A percentile compares a stretch with the other conserved stretches of the same genome.
These are phyloP conservation scores for Erysimum pusillum DNA, from an alignment of 441 rosid species.

Conservation along the genomic window DNA sequence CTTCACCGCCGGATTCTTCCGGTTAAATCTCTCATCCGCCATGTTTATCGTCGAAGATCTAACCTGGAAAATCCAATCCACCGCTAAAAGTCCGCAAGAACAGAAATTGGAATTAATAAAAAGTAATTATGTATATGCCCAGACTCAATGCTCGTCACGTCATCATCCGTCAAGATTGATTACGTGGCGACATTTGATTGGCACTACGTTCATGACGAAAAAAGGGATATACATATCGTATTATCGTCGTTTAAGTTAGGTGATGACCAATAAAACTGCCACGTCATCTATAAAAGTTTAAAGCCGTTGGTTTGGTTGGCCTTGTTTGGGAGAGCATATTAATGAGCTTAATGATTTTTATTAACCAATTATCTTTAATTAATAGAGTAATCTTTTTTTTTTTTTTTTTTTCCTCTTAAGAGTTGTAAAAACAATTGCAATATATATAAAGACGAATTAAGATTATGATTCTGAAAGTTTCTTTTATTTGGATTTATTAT, in stretches of 20 bases:
- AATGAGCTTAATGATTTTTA: no score
- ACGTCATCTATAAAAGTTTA: background rate
- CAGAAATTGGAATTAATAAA: background rate
- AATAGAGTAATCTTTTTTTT: no score
- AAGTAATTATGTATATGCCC: no score
- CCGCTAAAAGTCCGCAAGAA: background rate
- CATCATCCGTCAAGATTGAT: background rate
- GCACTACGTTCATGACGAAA: background rate
- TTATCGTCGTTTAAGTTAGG: background rate
- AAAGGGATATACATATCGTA: background rate
- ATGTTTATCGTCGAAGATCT: slow-evolving; percentile 51
- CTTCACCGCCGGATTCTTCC: slow-evolving; percentile 94
- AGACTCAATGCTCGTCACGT: background rate
- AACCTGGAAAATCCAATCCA: slow-evolving; percentile 24
- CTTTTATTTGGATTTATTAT: background rate
- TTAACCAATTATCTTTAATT: no score
- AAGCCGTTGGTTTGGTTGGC: no score
- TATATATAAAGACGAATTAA: no score
- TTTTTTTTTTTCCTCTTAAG: no score
- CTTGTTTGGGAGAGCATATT: no score
- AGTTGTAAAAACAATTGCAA: no score
- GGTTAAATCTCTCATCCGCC: slow-evolving; percentile 88
- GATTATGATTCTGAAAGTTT: background rate
- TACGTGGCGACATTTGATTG: background rate
- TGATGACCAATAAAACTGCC: background rate